Conservation (phyloP, 306 rosid species). For the Corylus heterophylla region DNA sequence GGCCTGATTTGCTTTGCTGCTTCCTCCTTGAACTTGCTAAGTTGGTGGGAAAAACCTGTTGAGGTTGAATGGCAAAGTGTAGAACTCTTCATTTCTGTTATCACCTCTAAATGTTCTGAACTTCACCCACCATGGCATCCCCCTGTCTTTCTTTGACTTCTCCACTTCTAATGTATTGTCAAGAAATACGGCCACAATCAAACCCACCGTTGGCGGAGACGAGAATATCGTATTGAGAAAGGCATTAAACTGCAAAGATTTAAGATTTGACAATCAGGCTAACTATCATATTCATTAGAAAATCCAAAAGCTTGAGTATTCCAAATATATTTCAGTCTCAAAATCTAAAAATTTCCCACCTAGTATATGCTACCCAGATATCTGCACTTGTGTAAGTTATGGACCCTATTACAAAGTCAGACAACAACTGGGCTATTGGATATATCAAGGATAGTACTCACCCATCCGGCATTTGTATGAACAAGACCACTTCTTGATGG, state of each 20-base stretch:
- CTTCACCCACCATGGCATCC: conserved; percentile 99
- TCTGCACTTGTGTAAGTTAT: neutral
- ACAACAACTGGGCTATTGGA: neutral
- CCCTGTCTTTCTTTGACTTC: conserved; percentile 82
- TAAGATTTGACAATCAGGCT: neutral
- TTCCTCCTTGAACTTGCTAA: conserved; percentile 7
- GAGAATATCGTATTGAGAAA: conserved; percentile 82
- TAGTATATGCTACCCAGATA: neutral
- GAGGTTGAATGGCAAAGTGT: conserved; percentile 89
- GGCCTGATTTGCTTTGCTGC: neutral
- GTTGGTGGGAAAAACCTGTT: conserved; percentile 96
- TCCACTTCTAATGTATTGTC: conserved; percentile 93
- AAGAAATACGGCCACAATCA: conserved; percentile 86
- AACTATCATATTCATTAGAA: too few species aligned
- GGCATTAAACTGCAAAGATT: conserved; percentile 80
- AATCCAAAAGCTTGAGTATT: too few species aligned
- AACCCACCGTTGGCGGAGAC: conserved; percentile 75
- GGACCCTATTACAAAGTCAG: neutral
- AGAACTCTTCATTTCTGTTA: conserved; percentile 93
- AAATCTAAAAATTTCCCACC: too few species aligned
- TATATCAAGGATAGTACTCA: conserved; percentile 31
- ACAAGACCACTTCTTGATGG: conserved; percentile 67
- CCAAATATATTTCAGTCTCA: too few species aligned
- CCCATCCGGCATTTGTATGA: conserved; percentile 89
- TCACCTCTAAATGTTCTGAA: conserved; percentile 93